Percentiles rank a stretch among this genome's conserved stretches.
Evolutionary conservation across 2,329 filamentous ascomycete species (phyloP).

Genomic region (Kalaharituber pfeilii): DNA sequence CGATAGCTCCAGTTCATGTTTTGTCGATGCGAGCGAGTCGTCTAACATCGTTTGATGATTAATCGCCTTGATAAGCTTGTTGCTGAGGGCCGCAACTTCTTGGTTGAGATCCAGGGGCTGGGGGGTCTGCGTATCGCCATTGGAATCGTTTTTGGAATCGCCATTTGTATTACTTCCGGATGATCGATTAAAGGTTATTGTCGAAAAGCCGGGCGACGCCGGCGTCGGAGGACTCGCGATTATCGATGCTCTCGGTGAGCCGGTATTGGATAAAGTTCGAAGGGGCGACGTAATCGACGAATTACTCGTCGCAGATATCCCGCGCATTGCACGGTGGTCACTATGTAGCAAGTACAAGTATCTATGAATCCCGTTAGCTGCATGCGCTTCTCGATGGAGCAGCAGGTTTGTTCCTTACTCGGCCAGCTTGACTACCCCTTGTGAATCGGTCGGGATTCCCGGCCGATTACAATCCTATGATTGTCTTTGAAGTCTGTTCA

Average conservation of each 20-base stretch:
- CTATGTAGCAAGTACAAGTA: neutral
- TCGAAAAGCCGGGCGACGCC: conserved; percentile 13
- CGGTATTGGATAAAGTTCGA: neutral
- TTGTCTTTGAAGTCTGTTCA: neutral
- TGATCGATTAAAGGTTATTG: conserved; percentile 8
- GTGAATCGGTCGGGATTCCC: neutral
- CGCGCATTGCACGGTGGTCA: neutral
- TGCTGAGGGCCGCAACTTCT: conserved; percentile 79
- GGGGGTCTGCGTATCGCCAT: conserved; percentile 1
- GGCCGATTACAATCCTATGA: neutral
- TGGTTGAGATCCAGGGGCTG: conserved; percentile 38
- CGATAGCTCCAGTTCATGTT: conserved; percentile 64
- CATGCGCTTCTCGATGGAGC: neutral
- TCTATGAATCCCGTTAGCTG: neutral
- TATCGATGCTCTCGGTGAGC: neutral
- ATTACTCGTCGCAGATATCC: neutral
- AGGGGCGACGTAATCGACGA: neutral
- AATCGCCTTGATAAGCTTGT: conserved; percentile 92
- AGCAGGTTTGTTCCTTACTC: neutral
- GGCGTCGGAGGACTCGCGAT: conserved; percentile 1
- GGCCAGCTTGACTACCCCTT: neutral
- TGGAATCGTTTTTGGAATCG: neutral
- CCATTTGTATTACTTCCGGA: neutral
- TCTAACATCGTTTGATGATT: conserved; percentile 89
- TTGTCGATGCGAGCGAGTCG: conserved; percentile 64